A percentile compares a stretch with the other conserved stretches of the same genome.
Conservation (phyloP, 306 rosid genomes). For the Quercus gilva region DNA sequence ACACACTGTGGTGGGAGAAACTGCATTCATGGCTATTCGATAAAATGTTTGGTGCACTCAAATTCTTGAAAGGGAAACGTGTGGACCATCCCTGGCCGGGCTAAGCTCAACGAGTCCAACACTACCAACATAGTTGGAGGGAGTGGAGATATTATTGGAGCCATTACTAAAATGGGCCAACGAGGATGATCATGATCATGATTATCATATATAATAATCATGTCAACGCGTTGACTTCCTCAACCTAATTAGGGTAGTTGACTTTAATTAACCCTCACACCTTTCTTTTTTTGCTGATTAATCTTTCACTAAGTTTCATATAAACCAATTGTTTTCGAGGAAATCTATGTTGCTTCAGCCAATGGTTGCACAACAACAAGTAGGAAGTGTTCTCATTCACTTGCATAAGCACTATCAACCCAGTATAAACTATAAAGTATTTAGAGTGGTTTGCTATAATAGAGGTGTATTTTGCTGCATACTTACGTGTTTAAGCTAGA, state of each 20-base stretch:
- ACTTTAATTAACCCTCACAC: background rate
- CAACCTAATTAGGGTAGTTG: constrained; percentile 5
- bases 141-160: constrained; percentile 24
- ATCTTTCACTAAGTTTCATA: background rate
- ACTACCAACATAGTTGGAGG: background rate
- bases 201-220: background rate
- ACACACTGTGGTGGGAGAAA: background rate
- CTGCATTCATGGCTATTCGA: background rate
- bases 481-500: background rate
- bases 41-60: background rate
- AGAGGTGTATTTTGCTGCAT: constrained; percentile 14
- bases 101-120: background rate
- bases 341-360: constrained; percentile 20
- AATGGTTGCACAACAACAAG: constrained; percentile 21
- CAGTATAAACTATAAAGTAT: constrained; percentile 5
- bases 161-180: constrained; percentile 28
- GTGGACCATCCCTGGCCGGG: constrained; percentile 19
- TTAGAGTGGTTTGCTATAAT: constrained; percentile 16
- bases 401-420: background rate
- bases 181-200: constrained; percentile 9
- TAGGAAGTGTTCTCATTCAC: background rate
- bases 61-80: constrained; percentile 4
- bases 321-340: constrained; percentile 12
- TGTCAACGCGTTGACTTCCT: constrained; percentile 3
- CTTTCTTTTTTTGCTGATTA: background rate